Percentiles rank a stretch among this genome's conserved stretches.
These are phyloP conservation scores for Sporothrix variecibatus DNA, from an alignment of 2,329 filamentous ascomycete genomes.

Conservation along the genomic window DNA sequence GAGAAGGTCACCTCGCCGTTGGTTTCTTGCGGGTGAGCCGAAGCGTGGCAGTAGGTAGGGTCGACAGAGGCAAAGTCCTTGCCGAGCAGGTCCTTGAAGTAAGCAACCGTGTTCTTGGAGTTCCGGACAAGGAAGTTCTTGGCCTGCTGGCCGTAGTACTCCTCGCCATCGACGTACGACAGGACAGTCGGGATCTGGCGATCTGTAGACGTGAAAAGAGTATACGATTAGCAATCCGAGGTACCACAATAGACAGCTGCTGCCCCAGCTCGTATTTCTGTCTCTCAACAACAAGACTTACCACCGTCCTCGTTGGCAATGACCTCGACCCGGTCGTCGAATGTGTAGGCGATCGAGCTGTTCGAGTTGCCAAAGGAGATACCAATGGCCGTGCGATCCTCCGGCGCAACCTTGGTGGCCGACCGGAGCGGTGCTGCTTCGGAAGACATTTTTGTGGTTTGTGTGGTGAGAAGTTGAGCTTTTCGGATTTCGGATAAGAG, in stretches of 20 bases:
- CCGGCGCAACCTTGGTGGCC: slow-evolving; percentile 45
- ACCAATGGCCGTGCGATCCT: slow-evolving; percentile 76
- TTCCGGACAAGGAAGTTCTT: slow-evolving; percentile 94
- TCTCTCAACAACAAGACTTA: slow-evolving; percentile 45
- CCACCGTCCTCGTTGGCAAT: slow-evolving; percentile 99
- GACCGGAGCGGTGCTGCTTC: slow-evolving; percentile 21
- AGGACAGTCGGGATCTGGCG: slow-evolving; percentile 94
- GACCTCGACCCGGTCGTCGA: slow-evolving; percentile 92
- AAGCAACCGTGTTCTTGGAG: slow-evolving; percentile 87
- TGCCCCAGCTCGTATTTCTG: not conserved
- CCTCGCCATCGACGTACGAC: slow-evolving; percentile 93
- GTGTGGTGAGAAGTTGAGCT: not conserved
- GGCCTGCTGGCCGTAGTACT: slow-evolving; percentile 94
- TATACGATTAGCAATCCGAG: not conserved
- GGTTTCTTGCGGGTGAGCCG: slow-evolving; percentile 80
- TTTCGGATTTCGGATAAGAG: not conserved
- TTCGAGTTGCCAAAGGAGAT: slow-evolving; percentile 98
- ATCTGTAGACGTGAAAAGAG: slow-evolving; percentile 55
- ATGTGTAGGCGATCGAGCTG: slow-evolving; percentile 92
- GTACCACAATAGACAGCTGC: not conserved
- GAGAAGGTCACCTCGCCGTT: slow-evolving; percentile 75
- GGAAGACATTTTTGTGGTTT: slow-evolving; percentile 26
- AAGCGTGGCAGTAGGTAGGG: slow-evolving; percentile 89
- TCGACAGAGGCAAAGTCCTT: slow-evolving; percentile 99
- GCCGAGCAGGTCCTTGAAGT: slow-evolving; percentile 93